Evolutionary conservation across 2,329 filamentous ascomycete genomes (phyloP).

Genomic region (Hymenoscyphus occultus): DNA sequence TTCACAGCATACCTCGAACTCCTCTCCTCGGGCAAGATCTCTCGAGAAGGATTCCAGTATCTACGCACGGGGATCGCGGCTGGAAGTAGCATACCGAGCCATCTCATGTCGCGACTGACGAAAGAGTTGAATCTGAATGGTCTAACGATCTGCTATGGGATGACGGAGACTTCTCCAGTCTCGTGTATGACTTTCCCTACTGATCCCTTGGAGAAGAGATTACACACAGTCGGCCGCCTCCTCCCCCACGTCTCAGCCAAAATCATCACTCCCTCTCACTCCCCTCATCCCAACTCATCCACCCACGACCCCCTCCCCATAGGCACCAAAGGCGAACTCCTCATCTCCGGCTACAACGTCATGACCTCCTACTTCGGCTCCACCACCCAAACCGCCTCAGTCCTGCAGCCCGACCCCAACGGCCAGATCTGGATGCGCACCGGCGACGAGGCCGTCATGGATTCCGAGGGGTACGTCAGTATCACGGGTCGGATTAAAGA

Average conservation of each 20-base stretch:
- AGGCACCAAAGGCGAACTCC: conserved; percentile 73
- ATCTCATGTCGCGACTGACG: conserved; percentile 76
- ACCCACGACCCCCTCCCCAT: conserved; percentile 54
- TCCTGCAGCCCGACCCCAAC: conserved; percentile 40
- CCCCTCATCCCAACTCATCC: neutral
- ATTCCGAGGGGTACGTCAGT: conserved; percentile 74
- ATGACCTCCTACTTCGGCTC: conserved; percentile 94
- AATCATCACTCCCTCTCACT: conserved; percentile 62
- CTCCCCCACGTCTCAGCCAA: conserved; percentile 80
- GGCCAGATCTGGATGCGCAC: conserved; percentile 76
- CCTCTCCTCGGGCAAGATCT: conserved; percentile 50
- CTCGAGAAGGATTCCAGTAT: conserved; percentile 54
- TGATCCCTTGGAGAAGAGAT: conserved; percentile 63
- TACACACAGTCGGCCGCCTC: conserved; percentile 70
- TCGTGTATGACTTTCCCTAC: conserved; percentile 66
- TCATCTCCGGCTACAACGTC: conserved; percentile 77
- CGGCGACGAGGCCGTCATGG: conserved; percentile 88
- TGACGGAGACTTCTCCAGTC: conserved; percentile 44
- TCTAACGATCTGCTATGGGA: conserved; percentile 80
- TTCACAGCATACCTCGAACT: conserved; percentile 84
- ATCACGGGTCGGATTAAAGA: conserved; percentile 95
- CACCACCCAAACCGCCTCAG: conserved; percentile 61
- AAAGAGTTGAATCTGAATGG: conserved; percentile 71
- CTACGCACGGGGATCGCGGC: conserved; percentile 90
- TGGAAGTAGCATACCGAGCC: conserved; percentile 77